These are phyloP conservation scores for Acanthamoeba lugdunensis DNA, from an alignment of 208 protist species.

Conservation along the genomic window DNA sequence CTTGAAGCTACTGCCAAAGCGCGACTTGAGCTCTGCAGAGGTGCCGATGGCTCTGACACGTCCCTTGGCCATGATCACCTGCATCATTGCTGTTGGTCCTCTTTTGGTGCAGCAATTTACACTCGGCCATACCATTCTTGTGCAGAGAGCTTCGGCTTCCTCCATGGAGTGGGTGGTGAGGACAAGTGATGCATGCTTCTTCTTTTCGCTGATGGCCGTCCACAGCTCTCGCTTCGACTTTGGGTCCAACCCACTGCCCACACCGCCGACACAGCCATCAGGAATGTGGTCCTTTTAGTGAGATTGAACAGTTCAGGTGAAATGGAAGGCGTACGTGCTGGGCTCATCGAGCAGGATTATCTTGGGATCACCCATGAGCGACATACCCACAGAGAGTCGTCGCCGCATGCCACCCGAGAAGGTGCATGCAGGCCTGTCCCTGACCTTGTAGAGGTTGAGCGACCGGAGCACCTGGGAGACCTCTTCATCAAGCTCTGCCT, in stretches of 20 bases:
- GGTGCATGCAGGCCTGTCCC: not conserved
- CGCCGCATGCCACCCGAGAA: conserved; percentile 80
- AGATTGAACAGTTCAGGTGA: too few relatives aligned
- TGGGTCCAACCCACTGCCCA: conserved; percentile 74
- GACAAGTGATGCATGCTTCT: conserved; percentile 48
- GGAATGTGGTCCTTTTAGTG: not conserved
- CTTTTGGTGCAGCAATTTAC: too few relatives aligned
- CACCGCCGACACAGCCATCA: too few relatives aligned
- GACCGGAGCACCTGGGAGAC: not conserved
- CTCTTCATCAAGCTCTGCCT: not conserved
- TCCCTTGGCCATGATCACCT: conserved; percentile 58
- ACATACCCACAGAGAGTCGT: conserved; percentile 74
- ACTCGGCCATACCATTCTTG: not conserved
- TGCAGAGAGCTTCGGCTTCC: conserved; percentile 76
- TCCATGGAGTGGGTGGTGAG: conserved; percentile 81
- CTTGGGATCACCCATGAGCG: conserved; percentile 75
- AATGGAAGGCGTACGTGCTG: conserved; percentile 57
- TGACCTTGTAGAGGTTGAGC: conserved; percentile 58
- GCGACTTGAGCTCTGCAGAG: conserved; percentile 29
- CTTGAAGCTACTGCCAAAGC: conserved; percentile 71
- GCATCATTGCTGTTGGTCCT: too few relatives aligned
- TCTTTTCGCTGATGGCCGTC: conserved; percentile 73
- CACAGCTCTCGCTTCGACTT: conserved; percentile 76
- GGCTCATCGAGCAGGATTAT: conserved; percentile 73
- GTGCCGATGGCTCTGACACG: not conserved